phyloP scores from a whole-genome alignment of 148 eudicot genomes.

The Cornus suecica region DNA sequence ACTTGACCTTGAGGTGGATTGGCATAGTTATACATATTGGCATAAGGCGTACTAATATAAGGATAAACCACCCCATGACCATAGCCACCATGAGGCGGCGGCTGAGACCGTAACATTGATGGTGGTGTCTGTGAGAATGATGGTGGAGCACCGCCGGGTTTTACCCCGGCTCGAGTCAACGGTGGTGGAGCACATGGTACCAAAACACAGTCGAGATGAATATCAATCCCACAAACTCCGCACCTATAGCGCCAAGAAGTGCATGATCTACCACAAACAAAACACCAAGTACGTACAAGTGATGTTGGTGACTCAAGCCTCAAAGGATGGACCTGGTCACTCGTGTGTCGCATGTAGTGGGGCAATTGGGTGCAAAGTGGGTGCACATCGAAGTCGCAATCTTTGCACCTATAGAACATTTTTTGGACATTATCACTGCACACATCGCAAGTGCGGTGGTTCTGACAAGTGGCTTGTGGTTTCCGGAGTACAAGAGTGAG shows the following conservation, averaged over 20 bases:
- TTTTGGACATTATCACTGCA: not conserved
- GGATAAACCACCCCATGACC: not conserved
- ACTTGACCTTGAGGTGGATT: not conserved
- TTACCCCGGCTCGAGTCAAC: no score
- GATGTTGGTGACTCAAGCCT: not conserved
- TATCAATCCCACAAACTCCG: not conserved
- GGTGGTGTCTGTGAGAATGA: not conserved
- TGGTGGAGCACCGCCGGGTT: no score
- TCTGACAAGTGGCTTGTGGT: not conserved
- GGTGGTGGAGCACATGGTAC: not conserved
- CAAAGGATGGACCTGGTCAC: not conserved
- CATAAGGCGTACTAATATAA: not conserved
- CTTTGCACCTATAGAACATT: conserved; percentile 5
- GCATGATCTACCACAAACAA: conserved; percentile 6
- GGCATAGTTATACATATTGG: not conserved
- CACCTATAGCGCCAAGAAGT: conserved; percentile 16
- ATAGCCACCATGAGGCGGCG: not conserved
- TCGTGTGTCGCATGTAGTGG: not conserved
- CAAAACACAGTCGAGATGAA: conserved; percentile 11
- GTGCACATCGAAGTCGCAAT: conserved; percentile 13
- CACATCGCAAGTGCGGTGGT: not conserved
- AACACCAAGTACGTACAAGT: not conserved
- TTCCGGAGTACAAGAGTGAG: conserved; percentile 13
- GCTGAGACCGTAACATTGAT: not conserved
- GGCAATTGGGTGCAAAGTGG: conserved; percentile 13